Evolutionary conservation across 169 alveolate species (phyloP), one percentile per base, ranked within the genome.

Genomic region (Cryptosporidium meleagridis): DNA sequence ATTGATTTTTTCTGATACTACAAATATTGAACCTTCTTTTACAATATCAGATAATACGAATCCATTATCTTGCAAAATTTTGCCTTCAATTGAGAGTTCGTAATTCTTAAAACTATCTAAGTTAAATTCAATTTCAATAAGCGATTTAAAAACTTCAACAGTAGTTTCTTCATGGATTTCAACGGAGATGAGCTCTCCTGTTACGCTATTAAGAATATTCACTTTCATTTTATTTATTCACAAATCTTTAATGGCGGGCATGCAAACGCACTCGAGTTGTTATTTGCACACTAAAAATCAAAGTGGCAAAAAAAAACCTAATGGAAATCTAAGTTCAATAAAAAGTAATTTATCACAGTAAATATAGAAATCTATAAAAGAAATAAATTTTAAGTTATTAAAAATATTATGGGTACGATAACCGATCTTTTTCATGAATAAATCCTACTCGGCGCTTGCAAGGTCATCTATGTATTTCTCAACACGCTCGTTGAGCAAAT

Each of bases 391-490:
- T 14, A 8, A 45, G 53, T 21, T 45, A 0, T 45, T 45, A 45
- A 45, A 45, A 45, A 16, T 45, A 45, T 45, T 45, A 45, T 9
- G 18, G 4, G 14, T 45, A 45, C 21, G 3, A 45, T 9, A 45
- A 45, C 14, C 53, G 18, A 45, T 14, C 14, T 45, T 45, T 45
- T 14, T 16, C 53, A 9, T n/a, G 10, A 45, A 45, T 29, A 12
- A 59, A 18, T 14, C 37, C 16, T 35, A 75, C 59, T 75, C 86
- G 26, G 86, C 86, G 39, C 58, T 55, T 12, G 86, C 45, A 33
- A 75, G 71, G n/a, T 70, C 70, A 39, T 85, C 92, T 21, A 85
- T 70, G 67, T 72, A 69, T 31, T 68, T 70, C 33, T 85, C 73
- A 5, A 75, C 92, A 18, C 92, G 70, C 26, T 51, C 69, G 31